Conservation (phyloP, 805 yeast species). For the Ogataea thermomethanolica region DNA sequence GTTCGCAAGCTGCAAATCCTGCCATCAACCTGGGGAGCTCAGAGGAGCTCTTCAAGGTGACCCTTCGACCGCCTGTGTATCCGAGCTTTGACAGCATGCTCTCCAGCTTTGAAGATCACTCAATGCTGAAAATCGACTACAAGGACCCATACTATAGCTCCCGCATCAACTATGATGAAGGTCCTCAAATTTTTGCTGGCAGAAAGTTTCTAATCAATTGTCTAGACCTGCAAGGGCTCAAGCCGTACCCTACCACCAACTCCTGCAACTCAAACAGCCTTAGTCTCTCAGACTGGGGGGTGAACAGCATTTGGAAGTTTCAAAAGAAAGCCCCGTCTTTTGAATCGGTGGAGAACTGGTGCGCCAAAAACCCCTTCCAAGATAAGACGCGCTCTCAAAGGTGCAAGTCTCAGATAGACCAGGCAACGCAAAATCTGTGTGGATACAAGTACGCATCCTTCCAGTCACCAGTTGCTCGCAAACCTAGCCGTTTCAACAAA, state of each 20-base stretch:
- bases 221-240: slow-evolving; percentile 29
- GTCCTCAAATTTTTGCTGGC: slow-evolving; percentile 66
- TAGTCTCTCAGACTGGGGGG: not conserved
- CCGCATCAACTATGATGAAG: slow-evolving; percentile 45
- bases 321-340: slow-evolving; percentile 46
- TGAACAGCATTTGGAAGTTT: slow-evolving; percentile 43
- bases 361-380: slow-evolving; percentile 14
- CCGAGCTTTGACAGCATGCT: slow-evolving; percentile 18
- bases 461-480: slow-evolving; percentile 28
- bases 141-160: slow-evolving; percentile 62
- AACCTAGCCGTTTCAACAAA: slow-evolving; percentile 38
- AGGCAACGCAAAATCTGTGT: slow-evolving; percentile 39
- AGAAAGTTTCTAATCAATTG: slow-evolving; percentile 50
- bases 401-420: slow-evolving; percentile 49
- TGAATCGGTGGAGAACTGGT: slow-evolving; percentile 37
- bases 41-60: slow-evolving; percentile 13
- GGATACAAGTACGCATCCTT: slow-evolving; percentile 39
- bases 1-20: not conserved
- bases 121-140: slow-evolving; percentile 51
- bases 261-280: slow-evolving; percentile 9
- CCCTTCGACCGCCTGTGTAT: slow-evolving; percentile 19
- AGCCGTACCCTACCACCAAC: slow-evolving; percentile 7
- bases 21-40: not conserved
- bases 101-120: slow-evolving; percentile 39
- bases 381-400: slow-evolving; percentile 19